phyloP scores from a whole-genome alignment of 257 asterid species.

The Echites panduratus region DNA sequence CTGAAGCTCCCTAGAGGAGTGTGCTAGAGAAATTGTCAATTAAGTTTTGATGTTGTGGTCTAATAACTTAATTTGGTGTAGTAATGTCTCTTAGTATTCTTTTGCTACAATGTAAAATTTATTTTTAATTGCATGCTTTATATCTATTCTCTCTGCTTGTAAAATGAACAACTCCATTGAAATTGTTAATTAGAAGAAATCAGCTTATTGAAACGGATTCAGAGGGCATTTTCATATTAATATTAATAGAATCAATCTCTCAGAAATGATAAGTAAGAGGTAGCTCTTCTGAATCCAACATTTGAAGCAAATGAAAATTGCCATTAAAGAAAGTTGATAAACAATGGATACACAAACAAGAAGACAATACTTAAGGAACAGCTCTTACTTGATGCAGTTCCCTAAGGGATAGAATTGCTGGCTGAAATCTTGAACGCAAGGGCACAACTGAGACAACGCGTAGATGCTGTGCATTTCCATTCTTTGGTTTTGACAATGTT shows the following conservation, averaged over 20 bases:
- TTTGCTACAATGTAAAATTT: too few relatives aligned
- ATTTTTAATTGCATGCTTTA: too few relatives aligned
- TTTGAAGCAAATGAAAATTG: not conserved
- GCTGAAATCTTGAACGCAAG: conserved; percentile 55
- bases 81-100: too few relatives aligned
- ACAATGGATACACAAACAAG: not conserved
- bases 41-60: too few relatives aligned
- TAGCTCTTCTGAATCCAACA: not conserved
- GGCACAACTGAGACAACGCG: conserved; percentile 76
- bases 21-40: too few relatives aligned
- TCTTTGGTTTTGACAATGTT: conserved; percentile 69
- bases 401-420: conserved; percentile 57
- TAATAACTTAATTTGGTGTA: too few relatives aligned
- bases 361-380: conserved; percentile 14
- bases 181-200: not conserved
- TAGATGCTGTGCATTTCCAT: conserved; percentile 72
- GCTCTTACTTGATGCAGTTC: conserved; percentile 37
- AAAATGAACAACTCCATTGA: too few relatives aligned
- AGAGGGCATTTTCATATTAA: not conserved
- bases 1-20: too few relatives aligned
- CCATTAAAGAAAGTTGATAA: not conserved
- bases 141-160: too few relatives aligned
- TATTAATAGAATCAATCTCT: not conserved
- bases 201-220: not conserved
- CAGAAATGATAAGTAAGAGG: not conserved